These are phyloP conservation scores for Cladosporium colombiae DNA, from an alignment of 2,329 filamentous ascomycete species.

Conservation along the genomic window DNA sequence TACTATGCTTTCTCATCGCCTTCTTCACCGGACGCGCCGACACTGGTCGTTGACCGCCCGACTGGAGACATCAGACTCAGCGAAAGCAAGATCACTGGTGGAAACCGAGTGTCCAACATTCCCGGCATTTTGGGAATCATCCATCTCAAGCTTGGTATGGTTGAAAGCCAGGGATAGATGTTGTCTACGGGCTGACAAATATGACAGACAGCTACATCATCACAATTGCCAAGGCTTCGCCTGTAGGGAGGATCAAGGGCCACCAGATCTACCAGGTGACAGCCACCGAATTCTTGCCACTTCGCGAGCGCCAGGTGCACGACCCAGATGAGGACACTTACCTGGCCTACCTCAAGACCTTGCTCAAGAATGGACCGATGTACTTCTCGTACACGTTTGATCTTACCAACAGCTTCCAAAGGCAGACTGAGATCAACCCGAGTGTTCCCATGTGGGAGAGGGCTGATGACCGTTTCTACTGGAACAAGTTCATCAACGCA, in stretches of 20 bases:
- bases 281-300: constrained; percentile 86
- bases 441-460: constrained; percentile 82
- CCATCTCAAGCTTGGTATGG: constrained; percentile 82
- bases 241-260: constrained; percentile 86
- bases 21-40: constrained; percentile 84
- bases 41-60: constrained; percentile 85
- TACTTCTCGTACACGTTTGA: constrained; percentile 98
- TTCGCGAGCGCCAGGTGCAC: constrained; percentile 87
- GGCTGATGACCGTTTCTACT: constrained; percentile 97
- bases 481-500: constrained; percentile 90
- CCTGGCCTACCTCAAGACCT: constrained; percentile 74
- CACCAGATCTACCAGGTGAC: constrained; percentile 95
- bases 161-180: constrained; percentile 18
- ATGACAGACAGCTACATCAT: constrained; percentile 90
- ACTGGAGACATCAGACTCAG: constrained; percentile 86
- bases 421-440: constrained; percentile 76
- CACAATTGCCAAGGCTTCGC: constrained; percentile 89
- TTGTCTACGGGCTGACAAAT: constrained; percentile 17
- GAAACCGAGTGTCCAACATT: constrained; percentile 88
- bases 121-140: constrained; percentile 93
- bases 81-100: constrained; percentile 73
- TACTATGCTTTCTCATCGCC: constrained; percentile 97
- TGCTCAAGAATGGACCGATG: constrained; percentile 83
- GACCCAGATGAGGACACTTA: constrained; percentile 95
- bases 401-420: constrained; percentile 94